A percentile compares a stretch with the other conserved stretches of the same genome.
These are phyloP conservation scores for Yamadazyma triangularis DNA, from an alignment of 1,139 yeast species.

Conservation along the genomic window DNA sequence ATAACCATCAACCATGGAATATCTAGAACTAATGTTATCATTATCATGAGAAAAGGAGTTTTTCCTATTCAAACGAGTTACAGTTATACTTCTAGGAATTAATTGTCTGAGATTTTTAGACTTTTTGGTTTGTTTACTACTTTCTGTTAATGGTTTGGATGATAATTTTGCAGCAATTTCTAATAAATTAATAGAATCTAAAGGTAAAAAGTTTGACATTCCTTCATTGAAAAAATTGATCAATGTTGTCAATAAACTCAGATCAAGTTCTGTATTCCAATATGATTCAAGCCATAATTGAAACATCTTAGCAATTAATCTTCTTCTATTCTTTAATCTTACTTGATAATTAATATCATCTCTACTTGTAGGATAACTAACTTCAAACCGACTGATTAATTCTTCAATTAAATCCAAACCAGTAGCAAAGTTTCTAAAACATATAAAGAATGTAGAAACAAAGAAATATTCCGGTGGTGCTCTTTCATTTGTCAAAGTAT, in stretches of 20 bases:
- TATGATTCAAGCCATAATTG: constrained; percentile 85
- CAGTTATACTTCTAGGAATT: constrained; percentile 43
- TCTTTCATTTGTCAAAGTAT: constrained; percentile 66
- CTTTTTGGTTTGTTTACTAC: constrained; percentile 10
- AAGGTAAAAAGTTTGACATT: constrained; percentile 50
- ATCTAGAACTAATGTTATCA: constrained; percentile 24
- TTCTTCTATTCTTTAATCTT: constrained; percentile 58
- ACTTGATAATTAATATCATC: constrained; percentile 45
- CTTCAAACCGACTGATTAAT: constrained; percentile 57
- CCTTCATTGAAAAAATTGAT: constrained; percentile 78
- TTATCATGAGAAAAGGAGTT: constrained; percentile 15
- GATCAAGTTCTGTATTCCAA: constrained; percentile 69
- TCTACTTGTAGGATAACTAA: constrained; percentile 23
- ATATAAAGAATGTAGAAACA: constrained; percentile 72
- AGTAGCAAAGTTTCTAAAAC: constrained; percentile 71
- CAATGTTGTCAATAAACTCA: constrained; percentile 58
- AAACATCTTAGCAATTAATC: constrained; percentile 62
- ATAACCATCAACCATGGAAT: constrained; percentile 49
- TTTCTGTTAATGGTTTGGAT: constrained; percentile 30
- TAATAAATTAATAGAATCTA: constrained; percentile 57
- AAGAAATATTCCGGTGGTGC: constrained; percentile 68
- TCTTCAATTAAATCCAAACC: constrained; percentile 69
- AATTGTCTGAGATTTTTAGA: constrained; percentile 24
- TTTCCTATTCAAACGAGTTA: constrained; percentile 24
- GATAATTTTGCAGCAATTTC: constrained; percentile 59